These are phyloP conservation scores for Alternaria gaisen DNA, from an alignment of 2,329 filamentous ascomycete genomes.

Conservation along the genomic window DNA sequence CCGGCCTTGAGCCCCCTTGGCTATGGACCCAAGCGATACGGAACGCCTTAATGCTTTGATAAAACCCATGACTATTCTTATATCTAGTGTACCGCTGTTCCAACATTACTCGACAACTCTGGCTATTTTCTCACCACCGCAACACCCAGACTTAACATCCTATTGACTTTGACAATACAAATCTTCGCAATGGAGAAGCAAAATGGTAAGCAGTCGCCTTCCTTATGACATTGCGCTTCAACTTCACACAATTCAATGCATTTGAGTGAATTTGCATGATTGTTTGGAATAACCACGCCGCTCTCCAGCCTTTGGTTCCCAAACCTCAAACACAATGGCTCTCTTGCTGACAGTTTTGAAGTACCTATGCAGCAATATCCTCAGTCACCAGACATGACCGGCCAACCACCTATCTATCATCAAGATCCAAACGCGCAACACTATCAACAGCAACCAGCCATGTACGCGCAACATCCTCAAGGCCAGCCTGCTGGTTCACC, in stretches of 20 bases:
- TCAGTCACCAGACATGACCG: slow-evolving; percentile 41
- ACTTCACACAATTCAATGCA: neutral
- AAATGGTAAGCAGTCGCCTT: slow-evolving; percentile 39
- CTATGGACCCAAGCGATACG: slow-evolving; percentile 14
- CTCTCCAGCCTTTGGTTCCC: neutral
- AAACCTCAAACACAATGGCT: neutral
- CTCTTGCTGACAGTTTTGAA: slow-evolving; percentile 28
- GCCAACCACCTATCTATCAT: slow-evolving; percentile 42
- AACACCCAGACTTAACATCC: neutral
- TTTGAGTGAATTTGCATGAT: neutral
- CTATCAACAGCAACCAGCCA: slow-evolving; percentile 13
- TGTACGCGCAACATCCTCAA: slow-evolving; percentile 32
- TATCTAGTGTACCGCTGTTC: neutral
- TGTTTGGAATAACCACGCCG: neutral
- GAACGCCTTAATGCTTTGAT: slow-evolving; percentile 28
- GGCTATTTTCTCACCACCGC: neutral
- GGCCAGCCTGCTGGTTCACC: slow-evolving; percentile 29
- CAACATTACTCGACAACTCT: neutral
- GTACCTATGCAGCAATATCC: slow-evolving; percentile 52
- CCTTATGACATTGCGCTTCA: neutral
- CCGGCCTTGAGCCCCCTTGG: slow-evolving; percentile 21
- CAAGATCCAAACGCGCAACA: slow-evolving; percentile 40
- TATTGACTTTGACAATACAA: neutral
- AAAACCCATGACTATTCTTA: slow-evolving; percentile 9
- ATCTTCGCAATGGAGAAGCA: slow-evolving; percentile 46